phyloP scores from a whole-genome alignment of 2,329 filamentous ascomycete genomes.

The Magnaporthiopsis poae region DNA sequence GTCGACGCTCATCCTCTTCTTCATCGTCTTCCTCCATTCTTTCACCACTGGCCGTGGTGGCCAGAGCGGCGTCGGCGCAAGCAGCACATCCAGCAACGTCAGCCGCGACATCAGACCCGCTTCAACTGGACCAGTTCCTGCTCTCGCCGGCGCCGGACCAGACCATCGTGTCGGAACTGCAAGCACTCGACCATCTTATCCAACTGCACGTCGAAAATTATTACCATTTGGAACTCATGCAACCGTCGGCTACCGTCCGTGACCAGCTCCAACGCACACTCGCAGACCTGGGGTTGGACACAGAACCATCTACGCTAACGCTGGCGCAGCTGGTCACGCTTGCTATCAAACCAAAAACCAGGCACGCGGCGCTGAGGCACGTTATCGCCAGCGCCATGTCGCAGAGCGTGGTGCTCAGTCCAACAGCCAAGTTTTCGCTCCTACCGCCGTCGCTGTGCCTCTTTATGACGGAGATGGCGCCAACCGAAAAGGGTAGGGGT shows the following conservation, averaged over 20 bases:
- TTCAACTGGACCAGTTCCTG: conserved; percentile 25
- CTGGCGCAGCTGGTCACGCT: conserved; percentile 18
- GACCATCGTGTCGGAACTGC: conserved; percentile 24
- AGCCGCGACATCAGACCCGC: neutral
- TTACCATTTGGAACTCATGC: conserved; percentile 24
- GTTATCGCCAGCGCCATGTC: conserved; percentile 28
- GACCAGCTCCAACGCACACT: conserved; percentile 18
- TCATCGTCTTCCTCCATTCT: neutral
- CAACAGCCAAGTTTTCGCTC: conserved; percentile 22
- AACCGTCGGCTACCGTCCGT: conserved; percentile 7
- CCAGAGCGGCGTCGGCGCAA: neutral
- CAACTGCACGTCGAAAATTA: conserved; percentile 30
- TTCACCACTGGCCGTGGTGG: neutral
- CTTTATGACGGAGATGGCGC: conserved; percentile 22
- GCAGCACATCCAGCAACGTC: neutral
- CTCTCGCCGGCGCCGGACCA: conserved; percentile 26
- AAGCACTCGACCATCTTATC: conserved; percentile 25
- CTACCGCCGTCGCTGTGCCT: conserved; percentile 25
- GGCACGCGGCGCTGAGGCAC: conserved; percentile 26
- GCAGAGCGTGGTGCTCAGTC: conserved; percentile 22
- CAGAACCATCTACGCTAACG: conserved; percentile 9
- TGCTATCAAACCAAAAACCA: conserved; percentile 23
- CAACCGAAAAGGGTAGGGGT: conserved; percentile 17
- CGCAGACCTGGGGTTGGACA: conserved; percentile 18
- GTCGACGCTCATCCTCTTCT: neutral